phyloP scores from a whole-genome alignment of 2,329 filamentous ascomycete genomes.

The Aureobasidium sp. region DNA sequence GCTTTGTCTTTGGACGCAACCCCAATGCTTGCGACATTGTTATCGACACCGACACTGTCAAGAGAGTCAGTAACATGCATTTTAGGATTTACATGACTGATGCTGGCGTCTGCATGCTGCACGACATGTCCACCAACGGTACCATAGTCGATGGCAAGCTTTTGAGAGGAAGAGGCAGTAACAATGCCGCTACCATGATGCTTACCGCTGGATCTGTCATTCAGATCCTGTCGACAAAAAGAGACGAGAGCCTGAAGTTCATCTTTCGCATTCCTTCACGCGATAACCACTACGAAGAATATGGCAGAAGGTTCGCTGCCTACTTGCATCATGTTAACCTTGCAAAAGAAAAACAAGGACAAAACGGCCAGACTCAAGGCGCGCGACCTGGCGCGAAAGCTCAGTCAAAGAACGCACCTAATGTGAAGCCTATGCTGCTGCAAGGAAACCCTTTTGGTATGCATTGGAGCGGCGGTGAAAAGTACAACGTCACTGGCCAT shows the following conservation, averaged over 20 bases:
- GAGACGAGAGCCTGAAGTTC: conserved; percentile 64
- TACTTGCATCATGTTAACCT: conserved; percentile 48
- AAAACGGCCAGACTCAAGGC: neutral
- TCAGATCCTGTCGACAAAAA: conserved; percentile 51
- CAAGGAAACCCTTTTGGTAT: conserved; percentile 49
- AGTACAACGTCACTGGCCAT: conserved; percentile 73
- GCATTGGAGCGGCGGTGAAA: conserved; percentile 72
- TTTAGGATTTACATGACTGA: conserved; percentile 88
- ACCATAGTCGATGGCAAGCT: conserved; percentile 73
- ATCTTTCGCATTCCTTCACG: conserved; percentile 72
- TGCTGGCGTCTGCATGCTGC: conserved; percentile 81
- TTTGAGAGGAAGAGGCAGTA: conserved; percentile 49
- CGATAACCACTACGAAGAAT: conserved; percentile 61
- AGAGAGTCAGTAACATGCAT: conserved; percentile 85
- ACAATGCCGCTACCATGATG: conserved; percentile 49
- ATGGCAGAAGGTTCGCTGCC: conserved; percentile 58
- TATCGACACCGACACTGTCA: conserved; percentile 58
- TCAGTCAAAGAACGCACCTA: neutral
- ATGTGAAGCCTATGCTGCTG: conserved; percentile 17
- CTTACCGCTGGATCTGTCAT: conserved; percentile 67
- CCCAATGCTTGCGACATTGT: conserved; percentile 61
- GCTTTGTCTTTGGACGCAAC: conserved; percentile 85
- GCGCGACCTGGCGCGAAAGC: neutral
- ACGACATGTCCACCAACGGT: conserved; percentile 93
- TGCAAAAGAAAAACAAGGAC: conserved; percentile 14